Conservation (phyloP, 1,139 yeast species). For the Meyerozyma sp. region DNA sequence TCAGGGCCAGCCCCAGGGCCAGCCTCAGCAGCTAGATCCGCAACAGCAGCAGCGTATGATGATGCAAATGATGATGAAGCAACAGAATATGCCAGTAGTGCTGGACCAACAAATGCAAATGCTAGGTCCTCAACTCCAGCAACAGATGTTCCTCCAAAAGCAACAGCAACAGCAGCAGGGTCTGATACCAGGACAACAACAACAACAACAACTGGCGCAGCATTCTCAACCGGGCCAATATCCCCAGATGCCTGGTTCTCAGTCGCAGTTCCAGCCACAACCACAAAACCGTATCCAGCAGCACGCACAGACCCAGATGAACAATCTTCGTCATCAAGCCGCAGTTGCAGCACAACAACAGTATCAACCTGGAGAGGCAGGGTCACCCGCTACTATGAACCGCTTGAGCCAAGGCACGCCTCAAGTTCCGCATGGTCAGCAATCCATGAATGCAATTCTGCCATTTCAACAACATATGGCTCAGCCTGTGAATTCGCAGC, state of each 20-base stretch:
- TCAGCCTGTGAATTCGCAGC: conserved; percentile 1
- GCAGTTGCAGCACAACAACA: conserved; percentile 28
- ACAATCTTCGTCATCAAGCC: conserved; percentile 44
- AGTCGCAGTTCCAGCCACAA: conserved; percentile 12
- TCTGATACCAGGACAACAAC: conserved; percentile 1
- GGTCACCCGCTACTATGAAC: not conserved
- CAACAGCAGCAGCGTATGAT: conserved; percentile 16
- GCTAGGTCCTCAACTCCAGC: conserved; percentile 18
- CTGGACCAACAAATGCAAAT: conserved; percentile 14
- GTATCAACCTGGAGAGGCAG: conserved; percentile 11
- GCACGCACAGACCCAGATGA: conserved; percentile 51
- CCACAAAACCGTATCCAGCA: conserved; percentile 38
- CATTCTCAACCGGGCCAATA: conserved; percentile 6
- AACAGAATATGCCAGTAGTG: conserved; percentile 7
- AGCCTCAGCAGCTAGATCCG: conserved; percentile 7
- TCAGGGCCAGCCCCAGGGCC: conserved; percentile 5
- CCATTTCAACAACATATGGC: conserved; percentile 2
- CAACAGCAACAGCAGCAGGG: conserved; percentile 16
- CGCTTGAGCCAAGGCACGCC: not conserved
- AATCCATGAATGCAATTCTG: conserved; percentile 10
- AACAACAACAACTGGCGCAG: conserved; percentile 2
- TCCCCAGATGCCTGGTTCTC: conserved; percentile 10
- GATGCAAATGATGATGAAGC: conserved; percentile 22
- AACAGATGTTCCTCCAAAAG: conserved; percentile 21
- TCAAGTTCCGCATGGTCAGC: conserved; percentile 6